Conservation (phyloP, 345 rosid species). For the Odontarrhena argentea region DNA sequence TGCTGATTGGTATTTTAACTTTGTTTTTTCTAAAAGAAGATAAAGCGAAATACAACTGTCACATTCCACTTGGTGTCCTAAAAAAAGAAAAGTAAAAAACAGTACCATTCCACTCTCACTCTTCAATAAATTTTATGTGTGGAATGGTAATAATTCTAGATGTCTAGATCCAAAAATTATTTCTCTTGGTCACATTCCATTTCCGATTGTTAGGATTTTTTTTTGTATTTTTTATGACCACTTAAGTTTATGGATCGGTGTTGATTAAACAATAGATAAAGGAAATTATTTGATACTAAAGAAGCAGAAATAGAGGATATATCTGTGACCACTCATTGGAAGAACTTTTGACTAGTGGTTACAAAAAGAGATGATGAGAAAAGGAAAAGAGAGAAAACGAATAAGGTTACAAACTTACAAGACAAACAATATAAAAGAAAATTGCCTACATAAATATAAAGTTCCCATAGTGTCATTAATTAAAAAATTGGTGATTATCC, state of each 20-base stretch:
- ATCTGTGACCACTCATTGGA: slow-evolving; percentile 6
- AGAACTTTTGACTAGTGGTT: slow-evolving; percentile 27
- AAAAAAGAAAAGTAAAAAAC: slow-evolving; percentile 27
- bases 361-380: slow-evolving; percentile 19
- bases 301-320: not conserved
- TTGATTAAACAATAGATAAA: not conserved
- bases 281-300: not conserved
- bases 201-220: not conserved
- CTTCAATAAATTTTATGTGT: not conserved
- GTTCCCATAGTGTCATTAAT: not conserved
- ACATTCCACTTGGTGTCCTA: slow-evolving; percentile 13
- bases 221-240: not conserved
- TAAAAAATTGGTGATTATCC: too few species aligned
- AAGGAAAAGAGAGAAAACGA: not conserved
- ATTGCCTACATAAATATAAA: slow-evolving; percentile 8
- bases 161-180: too few species aligned
- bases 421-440: not conserved
- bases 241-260: not conserved
- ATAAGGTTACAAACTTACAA: slow-evolving; percentile 4
- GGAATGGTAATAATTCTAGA: too few species aligned
- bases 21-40: slow-evolving; percentile 27
- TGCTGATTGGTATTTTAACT: slow-evolving; percentile 23
- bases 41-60: slow-evolving; percentile 27
- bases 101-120: slow-evolving; percentile 31
- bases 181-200: too few species aligned